Evolutionary conservation across 2,329 filamentous ascomycete genomes (phyloP), one percentile per base, ranked within the genome.

Genomic region (Fusarium sp.): DNA sequence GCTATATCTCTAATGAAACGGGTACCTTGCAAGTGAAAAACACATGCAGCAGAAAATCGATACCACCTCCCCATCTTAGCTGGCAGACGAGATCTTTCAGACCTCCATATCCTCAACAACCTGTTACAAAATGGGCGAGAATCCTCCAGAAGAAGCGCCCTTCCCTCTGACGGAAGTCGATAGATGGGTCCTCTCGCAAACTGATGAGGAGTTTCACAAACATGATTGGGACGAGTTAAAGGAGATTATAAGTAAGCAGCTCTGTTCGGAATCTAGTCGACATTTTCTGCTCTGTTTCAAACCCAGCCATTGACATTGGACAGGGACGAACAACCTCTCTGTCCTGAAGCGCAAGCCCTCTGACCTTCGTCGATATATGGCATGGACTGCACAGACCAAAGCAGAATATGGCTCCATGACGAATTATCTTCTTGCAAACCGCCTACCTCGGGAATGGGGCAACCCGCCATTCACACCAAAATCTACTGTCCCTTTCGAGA

Each of bases 331-430:
- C 78, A 83, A 91, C 39, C 91, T 98, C 67, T 89, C 92, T 70
- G 86, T 88, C 30, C 91, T 98, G 75, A 93, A 94, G 79, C 89
- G 95, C 41, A 90, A 91, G 65, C 95, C 95, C 3, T 95, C 92
- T 31, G 92, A 97, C 75, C 85, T 97, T 68, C 88, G 92, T 59
- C 88, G 88, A 44, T 98, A 98, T 79, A 91, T 95, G 76, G 85
- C 91, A 78, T 97, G 92, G 88, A 93, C 92, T 20, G 85, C 89
- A 53, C 86, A 91, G 65, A 90, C 92, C 56, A 92, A 92, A 75
- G 86, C 87, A 65, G 83, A 91, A 75, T 93, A 96, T 84, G 94
- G 95, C 69, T 93, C 91, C 72, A 92, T 97, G 78, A 91, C 93
- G 83, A 87, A 91, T 63, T 98, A 93, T 81, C 89, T 98, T 55